Base-by-base conservation (phyloP, 176 grass and related monocot species). In the Rhynchospora tenuis region DNA sequence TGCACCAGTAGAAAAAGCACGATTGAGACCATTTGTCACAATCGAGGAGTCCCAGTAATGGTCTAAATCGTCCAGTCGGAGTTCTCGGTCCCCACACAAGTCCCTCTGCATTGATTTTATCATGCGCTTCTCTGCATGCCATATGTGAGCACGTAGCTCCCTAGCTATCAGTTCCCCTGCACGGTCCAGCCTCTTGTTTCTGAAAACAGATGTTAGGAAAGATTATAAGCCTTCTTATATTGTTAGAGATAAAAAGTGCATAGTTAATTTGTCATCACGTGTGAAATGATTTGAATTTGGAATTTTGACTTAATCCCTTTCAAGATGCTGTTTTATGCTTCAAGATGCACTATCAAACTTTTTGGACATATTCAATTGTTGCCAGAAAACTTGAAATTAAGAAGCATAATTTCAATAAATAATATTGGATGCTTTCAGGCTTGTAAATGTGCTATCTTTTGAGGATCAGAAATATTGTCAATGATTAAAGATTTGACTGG, bases 91-190 rank as follows among this genome's bases (percentile, higher is more conserved):
- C 64, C 92, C 88, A 90, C 88, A 93, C 58, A 98, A 84, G 91
- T 98, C 95, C 68, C 86, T 98, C 84, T 98, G 95, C 80, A 95
- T 91, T 77, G 92, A 58, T 87, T 95, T 95, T 80, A 95, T 64
- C 92, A 98, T 98, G 8, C 85, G 89, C 83, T 75, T 95, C 87
- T 94, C 87, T 50, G 89, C 90, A 90, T 89, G 89, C 82, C 95
- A 93, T 87, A 98, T 84, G 75, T 98, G 91, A 6, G 93, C 90
- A 42, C 92, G 85, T 55, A 98, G 89, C 89, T 98, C 95, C 80
- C 92, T 90, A 79, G 87, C 86, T 74, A 98, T 89, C 84, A 98
- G 82, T 82, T 95, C 89, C 89, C 96, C 93, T 73, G 89, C 80
- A 78, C 92, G 79, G 12, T 93, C 91, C 82, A 98, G 74, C 64